These are phyloP conservation scores for Bjerkandera adusta DNA, from an alignment of 1,284 basidiomycete species.

Conservation along the genomic window DNA sequence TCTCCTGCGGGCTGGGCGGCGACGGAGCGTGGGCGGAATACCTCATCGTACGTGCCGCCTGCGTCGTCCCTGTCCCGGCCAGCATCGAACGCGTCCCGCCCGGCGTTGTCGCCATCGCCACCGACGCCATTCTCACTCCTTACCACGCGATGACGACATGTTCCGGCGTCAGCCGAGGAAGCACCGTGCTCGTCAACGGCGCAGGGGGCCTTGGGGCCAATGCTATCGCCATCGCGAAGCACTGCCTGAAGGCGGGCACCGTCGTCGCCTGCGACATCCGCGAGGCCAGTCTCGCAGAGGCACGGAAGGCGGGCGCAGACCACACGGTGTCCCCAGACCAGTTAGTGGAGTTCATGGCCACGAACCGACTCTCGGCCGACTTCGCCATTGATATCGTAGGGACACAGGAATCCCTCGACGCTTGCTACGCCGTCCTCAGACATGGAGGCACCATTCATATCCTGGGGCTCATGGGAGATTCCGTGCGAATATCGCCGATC, in stretches of 20 bases:
- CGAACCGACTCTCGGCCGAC: conserved; percentile 36
- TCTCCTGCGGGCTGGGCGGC: conserved; percentile 14
- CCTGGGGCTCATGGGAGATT: conserved; percentile 15
- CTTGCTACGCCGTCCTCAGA: conserved; percentile 12
- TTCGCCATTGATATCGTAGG: conserved; percentile 35
- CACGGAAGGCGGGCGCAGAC: conserved; percentile 20
- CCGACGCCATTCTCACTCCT: conserved; percentile 25
- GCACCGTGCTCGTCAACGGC: conserved; percentile 23
- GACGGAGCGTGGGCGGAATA: conserved; percentile 24
- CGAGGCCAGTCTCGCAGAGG: conserved; percentile 13
- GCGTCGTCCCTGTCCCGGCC: conserved; percentile 20
- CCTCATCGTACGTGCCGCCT: conserved; percentile 15
- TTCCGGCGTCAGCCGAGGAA: conserved; percentile 16
- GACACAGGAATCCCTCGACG: conserved; percentile 19
- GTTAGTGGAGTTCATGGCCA: conserved; percentile 14
- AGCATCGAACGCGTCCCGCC: conserved; percentile 17
- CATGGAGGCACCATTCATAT: conserved; percentile 19
- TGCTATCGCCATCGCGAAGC: conserved; percentile 23
- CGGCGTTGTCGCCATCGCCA: conserved; percentile 20
- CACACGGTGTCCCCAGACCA: conserved; percentile 16
- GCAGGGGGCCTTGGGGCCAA: conserved; percentile 24
- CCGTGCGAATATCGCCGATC: conserved; percentile 12
- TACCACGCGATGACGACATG: conserved; percentile 21
- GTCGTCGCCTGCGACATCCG: conserved; percentile 23
- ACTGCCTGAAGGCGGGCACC: conserved; percentile 15